Evolutionary conservation across 768 basidiomycete species (phyloP).

Genomic region (Leucosporidium creatinivorum): DNA sequence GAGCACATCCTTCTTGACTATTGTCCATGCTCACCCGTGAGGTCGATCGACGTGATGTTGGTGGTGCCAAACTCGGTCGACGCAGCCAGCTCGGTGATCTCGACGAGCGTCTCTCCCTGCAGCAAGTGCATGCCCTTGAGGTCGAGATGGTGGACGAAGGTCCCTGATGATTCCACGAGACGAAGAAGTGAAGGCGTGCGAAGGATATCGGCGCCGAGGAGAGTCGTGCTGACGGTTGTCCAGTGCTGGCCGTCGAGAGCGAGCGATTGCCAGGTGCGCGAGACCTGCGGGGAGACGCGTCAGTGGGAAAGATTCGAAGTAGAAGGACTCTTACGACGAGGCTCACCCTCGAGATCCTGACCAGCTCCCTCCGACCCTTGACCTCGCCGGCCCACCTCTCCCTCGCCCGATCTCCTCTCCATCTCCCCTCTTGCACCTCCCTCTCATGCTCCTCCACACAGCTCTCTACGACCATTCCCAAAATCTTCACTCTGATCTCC

Average conservation of each 20-base stretch:
- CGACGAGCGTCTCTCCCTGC: neutral
- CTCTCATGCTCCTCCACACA: constrained; percentile 20
- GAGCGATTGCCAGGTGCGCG: constrained; percentile 64
- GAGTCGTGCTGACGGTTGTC: constrained; percentile 55
- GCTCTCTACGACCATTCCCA: constrained; percentile 25
- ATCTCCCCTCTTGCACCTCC: constrained; percentile 1
- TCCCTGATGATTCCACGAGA: constrained; percentile 53
- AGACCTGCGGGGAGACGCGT: constrained; percentile 44
- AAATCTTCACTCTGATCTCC: constrained; percentile 33
- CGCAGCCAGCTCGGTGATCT: constrained; percentile 2
- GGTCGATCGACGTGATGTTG: constrained; percentile 1
- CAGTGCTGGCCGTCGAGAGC: constrained; percentile 85
- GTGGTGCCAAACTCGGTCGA: neutral
- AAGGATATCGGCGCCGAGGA: constrained; percentile 55
- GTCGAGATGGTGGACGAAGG: constrained; percentile 59
- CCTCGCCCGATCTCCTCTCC: constrained; percentile 30
- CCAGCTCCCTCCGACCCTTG: constrained; percentile 65
- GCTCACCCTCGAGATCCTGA: constrained; percentile 69
- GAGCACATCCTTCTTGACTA: constrained; percentile 5
- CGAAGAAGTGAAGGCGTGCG: constrained; percentile 48
- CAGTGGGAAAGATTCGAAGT: neutral
- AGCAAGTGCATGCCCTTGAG: constrained; percentile 47
- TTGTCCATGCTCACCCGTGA: constrained; percentile 2
- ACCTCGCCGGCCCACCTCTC: constrained; percentile 69
- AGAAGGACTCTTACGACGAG: neutral